Evolutionary conservation across 139 green algal species (phyloP), one percentile per base, ranked within the genome.

Genomic region (Picochlorum sp.): DNA sequence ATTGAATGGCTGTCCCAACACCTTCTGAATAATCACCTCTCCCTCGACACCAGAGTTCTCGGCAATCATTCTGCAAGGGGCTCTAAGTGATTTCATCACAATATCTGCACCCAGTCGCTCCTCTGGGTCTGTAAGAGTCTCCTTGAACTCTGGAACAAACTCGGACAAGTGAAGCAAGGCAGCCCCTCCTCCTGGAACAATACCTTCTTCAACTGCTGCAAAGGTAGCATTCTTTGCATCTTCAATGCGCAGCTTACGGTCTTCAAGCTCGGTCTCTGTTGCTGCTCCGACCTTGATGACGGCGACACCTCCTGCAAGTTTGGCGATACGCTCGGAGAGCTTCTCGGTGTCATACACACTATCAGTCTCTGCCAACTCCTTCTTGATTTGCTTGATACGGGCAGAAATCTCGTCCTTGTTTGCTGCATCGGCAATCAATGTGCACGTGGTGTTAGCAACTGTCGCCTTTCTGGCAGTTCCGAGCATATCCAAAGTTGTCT

Each of bases 211-310:
- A 38, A 97, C 85, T 4, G 93, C 93, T 3, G 94, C 94, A 72
- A 98, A 98, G 9, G 94, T 99, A 28, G 94, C 94, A 74, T 99
- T 99, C 85, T 98, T 98, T 49, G 94, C 94, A 72, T 99, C 94
- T 82, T 98, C 94, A 56, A 99, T 92, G 69, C 94, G 88, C 75
- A 98, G 87, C 86, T 99, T 98, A 52, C 86, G 73, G 82, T 99
- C 94, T 74, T 98, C 94, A 26, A 99, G 81, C 85, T 99, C 94
- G 18, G 90, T 82, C 83, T 99, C 94, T 38, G 94, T 98, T 37
- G 90, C 89, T 34, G 91, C 94, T 15, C 94, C 94, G 23, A 98
- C 90, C 86, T 97, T 98, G 84, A 98, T 96, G 50, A 98, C 92
- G 4, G 92, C 91, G 23, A 98, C 92, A 34, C 93, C 93, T 34